phyloP scores from a whole-genome alignment of 164 flowering plant species.

The Umbilicus rupestris region DNA sequence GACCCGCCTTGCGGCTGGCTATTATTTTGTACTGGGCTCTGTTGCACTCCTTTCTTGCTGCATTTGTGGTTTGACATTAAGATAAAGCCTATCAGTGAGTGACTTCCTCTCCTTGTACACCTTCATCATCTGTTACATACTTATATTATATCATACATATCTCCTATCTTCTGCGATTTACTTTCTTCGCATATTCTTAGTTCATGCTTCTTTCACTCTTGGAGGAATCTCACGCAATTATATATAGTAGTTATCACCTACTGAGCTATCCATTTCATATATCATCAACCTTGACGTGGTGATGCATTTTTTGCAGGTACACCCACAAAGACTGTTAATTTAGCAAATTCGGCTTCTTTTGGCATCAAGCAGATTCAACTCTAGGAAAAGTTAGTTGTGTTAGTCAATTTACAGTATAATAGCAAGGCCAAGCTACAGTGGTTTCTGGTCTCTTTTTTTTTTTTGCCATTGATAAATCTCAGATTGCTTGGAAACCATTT shows the following conservation, averaged over 20 bases:
- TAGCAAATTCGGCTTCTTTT: not conserved
- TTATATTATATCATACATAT: not conserved
- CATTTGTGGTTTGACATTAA: conserved; percentile 42
- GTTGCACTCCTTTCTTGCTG: conserved; percentile 68
- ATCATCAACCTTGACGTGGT: not conserved
- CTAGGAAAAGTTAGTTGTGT: not conserved
- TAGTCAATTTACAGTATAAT: not conserved
- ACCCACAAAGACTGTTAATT: not conserved
- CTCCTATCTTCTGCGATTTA: not conserved
- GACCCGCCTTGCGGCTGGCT: conserved; percentile 81
- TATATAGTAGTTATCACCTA: not conserved
- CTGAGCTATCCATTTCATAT: not conserved
- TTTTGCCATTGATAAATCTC: not conserved
- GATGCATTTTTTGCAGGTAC: conserved; percentile 2
- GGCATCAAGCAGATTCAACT: too few species aligned
- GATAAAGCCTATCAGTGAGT: not conserved
- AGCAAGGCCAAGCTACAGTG: not conserved
- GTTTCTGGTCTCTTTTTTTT: not conserved
- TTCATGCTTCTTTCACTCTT: not conserved
- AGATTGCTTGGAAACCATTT: not conserved
- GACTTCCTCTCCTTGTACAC: not conserved
- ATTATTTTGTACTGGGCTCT: conserved; percentile 79
- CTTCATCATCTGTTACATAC: not conserved
- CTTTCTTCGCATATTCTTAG: not conserved
- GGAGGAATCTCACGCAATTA: not conserved